Evolutionary conservation across 2,329 filamentous ascomycete genomes (phyloP).

Genomic region (Sarocladium kiliense): DNA sequence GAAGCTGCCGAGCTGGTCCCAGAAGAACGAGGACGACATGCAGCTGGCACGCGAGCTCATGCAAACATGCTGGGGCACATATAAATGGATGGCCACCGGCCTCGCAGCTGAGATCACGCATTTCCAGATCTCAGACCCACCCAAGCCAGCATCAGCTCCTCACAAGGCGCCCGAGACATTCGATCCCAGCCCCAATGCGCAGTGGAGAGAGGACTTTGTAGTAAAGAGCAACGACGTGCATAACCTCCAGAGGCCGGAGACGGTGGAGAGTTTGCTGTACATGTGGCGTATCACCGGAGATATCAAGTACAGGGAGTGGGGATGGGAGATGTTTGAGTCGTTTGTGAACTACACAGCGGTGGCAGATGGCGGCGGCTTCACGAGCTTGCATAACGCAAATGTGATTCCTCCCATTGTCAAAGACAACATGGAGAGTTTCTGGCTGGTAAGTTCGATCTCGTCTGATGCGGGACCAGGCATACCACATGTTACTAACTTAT

Average conservation of each 20-base stretch:
- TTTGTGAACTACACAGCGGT: conserved; percentile 85
- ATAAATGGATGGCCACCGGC: conserved; percentile 82
- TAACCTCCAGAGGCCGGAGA: conserved; percentile 93
- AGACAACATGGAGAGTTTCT: conserved; percentile 99
- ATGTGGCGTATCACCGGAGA: conserved; percentile 99
- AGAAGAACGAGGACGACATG: conserved; percentile 81
- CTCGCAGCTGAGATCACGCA: conserved; percentile 94
- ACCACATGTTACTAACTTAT: not conserved
- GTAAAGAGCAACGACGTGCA: conserved; percentile 81
- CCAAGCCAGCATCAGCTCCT: conserved; percentile 45
- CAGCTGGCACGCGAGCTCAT: conserved; percentile 82
- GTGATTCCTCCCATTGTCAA: conserved; percentile 60
- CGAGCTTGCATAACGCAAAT: conserved; percentile 72
- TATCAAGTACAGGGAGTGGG: conserved; percentile 85
- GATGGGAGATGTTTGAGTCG: conserved; percentile 95
- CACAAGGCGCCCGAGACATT: conserved; percentile 44
- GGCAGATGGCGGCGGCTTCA: conserved; percentile 73
- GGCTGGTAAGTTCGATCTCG: conserved; percentile 77
- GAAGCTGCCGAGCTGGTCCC: conserved; percentile 66
- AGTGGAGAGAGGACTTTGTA: conserved; percentile 73
- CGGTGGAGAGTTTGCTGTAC: conserved; percentile 93
- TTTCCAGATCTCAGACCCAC: conserved; percentile 71
- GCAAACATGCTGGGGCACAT: conserved; percentile 98
- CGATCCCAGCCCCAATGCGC: conserved; percentile 45
- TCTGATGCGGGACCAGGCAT: not conserved